Evolutionary conservation across 805 yeast species (phyloP), one percentile per base, ranked within the genome.

Genomic region (Lachancea sp.): DNA sequence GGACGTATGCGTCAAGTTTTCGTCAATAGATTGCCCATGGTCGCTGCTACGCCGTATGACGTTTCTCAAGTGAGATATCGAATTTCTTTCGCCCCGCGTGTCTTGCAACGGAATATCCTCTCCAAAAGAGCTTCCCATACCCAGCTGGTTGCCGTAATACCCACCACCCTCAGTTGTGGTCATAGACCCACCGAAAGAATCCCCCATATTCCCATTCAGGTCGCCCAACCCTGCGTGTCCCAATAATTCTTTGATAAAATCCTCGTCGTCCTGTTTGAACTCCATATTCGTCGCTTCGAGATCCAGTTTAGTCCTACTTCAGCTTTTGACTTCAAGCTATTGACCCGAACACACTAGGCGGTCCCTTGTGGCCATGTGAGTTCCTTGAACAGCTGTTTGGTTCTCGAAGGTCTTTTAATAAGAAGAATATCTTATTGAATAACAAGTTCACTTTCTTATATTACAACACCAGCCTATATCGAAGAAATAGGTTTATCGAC

Each of bases 21-120:
- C 50, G 27, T 47, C 50, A 26, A 47, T 47, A 19, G 40, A 47
- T 12, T 35, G 44, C 3, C 42, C 39, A 16, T 43, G 38, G 10
- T 25, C 42, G 22, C 17, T 19, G 8, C 27, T n/a, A 11, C 19
- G 38, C 26, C 15, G 25, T 15, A 19, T 18, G 5, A 22, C 11
- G 38, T 35, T 35, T 5, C 19, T 12, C 25, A 35, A 8, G 18
- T n/a, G 19, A 20, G 17, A 8, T 22, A 13, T 20, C 15, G 27
- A 35, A 18, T 16, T 11, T 7, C 38, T 20, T 19, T 11, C 27
- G 7, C 38, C 19, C 38, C 7, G 4, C 38, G 38, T 10, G 26
- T 35, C 26, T 26, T 19, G 38, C 27, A 11, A 13, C n/a, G 7
- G 15, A 12, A 3, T 17, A 3, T 11, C 15, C 8, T 19, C 38